phyloP scores from a whole-genome alignment of 202 grass and related monocot genomes.

The Digitaria exilis region DNA sequence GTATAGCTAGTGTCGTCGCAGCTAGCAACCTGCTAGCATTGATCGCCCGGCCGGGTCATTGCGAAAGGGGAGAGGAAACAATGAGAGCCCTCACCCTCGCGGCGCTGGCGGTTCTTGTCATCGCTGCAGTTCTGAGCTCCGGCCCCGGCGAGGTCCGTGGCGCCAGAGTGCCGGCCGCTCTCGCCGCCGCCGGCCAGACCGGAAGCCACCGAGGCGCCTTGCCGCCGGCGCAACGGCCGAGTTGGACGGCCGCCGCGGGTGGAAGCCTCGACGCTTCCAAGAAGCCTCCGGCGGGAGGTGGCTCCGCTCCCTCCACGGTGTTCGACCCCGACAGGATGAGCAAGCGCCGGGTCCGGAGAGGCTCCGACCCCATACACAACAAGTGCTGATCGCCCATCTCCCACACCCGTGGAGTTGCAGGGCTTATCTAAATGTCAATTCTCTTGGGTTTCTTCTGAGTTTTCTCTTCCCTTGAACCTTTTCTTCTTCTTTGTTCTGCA shows the following conservation, averaged over 20 bases:
- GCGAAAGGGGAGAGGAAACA: not conserved
- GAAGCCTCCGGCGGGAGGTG: not conserved
- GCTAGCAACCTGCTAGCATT: not conserved
- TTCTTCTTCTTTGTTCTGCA: not conserved
- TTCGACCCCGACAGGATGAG: slow-evolving; percentile 71
- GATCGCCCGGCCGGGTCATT: not conserved
- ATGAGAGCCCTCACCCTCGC: slow-evolving; percentile 20
- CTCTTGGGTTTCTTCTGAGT: not conserved
- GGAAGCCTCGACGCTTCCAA: slow-evolving; percentile 25
- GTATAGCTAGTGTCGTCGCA: not conserved
- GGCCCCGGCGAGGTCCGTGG: slow-evolving; percentile 14
- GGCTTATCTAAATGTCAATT: not conserved
- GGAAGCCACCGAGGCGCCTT: not conserved
- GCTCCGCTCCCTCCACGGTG: slow-evolving; percentile 37
- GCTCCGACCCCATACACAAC: slow-evolving; percentile 75
- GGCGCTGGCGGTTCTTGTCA: slow-evolving; percentile 19
- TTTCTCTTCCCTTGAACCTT: not conserved
- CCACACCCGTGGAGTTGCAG: not conserved
- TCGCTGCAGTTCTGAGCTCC: slow-evolving; percentile 10
- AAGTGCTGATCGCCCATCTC: slow-evolving; percentile 46
- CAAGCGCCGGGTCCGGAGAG: slow-evolving; percentile 67
- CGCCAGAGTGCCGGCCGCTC: not conserved
- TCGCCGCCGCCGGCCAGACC: not conserved
- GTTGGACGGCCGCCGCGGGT: not conserved
- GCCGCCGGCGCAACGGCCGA: not conserved